phyloP scores from a whole-genome alignment of 805 yeast species.

The Wickerhamiella galacta region DNA sequence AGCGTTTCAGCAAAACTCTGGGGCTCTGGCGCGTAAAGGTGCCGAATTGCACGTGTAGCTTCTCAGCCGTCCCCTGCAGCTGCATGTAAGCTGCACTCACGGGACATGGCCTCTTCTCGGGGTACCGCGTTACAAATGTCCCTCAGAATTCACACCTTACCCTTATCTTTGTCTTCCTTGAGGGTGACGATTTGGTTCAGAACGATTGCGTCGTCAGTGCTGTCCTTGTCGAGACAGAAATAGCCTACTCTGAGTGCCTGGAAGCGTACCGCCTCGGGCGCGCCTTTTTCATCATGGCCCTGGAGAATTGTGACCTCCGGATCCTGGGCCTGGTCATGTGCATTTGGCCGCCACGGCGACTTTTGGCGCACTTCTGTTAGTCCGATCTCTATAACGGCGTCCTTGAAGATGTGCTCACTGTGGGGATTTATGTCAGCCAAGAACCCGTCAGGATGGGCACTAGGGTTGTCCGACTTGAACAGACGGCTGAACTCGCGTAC shows the following conservation, averaged over 20 bases:
- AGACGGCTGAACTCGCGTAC: constrained; percentile 77
- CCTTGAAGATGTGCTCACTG: constrained; percentile 49
- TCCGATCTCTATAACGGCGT: constrained; percentile 65
- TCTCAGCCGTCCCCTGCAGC: no score
- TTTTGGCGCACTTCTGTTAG: constrained; percentile 47
- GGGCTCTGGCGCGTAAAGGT: no score
- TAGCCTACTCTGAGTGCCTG: constrained; percentile 96
- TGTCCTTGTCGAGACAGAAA: constrained; percentile 76
- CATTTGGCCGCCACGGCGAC: constrained; percentile 53
- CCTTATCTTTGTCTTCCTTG: constrained; percentile 45
- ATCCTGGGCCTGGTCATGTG: constrained; percentile 36
- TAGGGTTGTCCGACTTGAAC: constrained; percentile 83
- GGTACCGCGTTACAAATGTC: no score
- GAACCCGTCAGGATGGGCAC: constrained; percentile 74
- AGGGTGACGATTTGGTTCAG: constrained; percentile 85
- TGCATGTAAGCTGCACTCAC: no score
- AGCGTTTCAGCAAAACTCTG: no score
- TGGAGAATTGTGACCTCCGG: constrained; percentile 32
- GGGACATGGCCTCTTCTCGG: no score
- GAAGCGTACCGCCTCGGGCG: constrained; percentile 80
- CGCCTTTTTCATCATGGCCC: constrained; percentile 40
- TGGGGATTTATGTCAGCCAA: constrained; percentile 67
- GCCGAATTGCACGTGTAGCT: no score
- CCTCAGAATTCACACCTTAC: no score
- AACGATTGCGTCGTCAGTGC: constrained; percentile 42